phyloP scores from a whole-genome alignment of 257 asterid genomes.

The Solanum sejunctum region DNA sequence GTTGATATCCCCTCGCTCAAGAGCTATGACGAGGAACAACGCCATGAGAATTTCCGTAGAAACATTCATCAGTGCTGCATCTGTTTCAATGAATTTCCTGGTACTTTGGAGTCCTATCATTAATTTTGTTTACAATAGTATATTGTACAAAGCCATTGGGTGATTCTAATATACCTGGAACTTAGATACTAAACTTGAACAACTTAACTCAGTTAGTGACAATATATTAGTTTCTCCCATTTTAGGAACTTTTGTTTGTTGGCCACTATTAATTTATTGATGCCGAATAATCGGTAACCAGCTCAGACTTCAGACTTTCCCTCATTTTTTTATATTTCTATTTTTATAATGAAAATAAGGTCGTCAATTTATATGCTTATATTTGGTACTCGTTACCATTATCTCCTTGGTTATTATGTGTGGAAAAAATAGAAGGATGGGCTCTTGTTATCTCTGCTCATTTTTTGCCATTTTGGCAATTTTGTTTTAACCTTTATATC shows the following conservation, averaged over 20 bases:
- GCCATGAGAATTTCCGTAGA: constrained; percentile 49
- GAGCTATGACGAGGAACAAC: constrained; percentile 64
- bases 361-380: not conserved
- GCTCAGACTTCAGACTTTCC: not conserved
- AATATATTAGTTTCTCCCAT: not conserved
- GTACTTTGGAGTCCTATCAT: constrained; percentile 18
- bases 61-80: constrained; percentile 72
- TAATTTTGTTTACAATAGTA: not conserved
- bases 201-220: not conserved
- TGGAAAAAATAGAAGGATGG: not conserved
- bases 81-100: constrained; percentile 63
- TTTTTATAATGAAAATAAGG: not conserved
- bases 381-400: not conserved
- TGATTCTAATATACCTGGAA: not conserved
- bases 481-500: not conserved
- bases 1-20: constrained; percentile 55
- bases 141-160: not conserved
- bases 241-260: not conserved
- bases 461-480: not conserved
- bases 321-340: not conserved
- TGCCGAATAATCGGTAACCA: not conserved
- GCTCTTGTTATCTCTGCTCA: not conserved
- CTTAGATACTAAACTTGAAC: not conserved
- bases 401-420: not conserved
- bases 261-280: not conserved